Conservation (phyloP, 306 rosid genomes). For the Amphicarpaea edgeworthii region DNA sequence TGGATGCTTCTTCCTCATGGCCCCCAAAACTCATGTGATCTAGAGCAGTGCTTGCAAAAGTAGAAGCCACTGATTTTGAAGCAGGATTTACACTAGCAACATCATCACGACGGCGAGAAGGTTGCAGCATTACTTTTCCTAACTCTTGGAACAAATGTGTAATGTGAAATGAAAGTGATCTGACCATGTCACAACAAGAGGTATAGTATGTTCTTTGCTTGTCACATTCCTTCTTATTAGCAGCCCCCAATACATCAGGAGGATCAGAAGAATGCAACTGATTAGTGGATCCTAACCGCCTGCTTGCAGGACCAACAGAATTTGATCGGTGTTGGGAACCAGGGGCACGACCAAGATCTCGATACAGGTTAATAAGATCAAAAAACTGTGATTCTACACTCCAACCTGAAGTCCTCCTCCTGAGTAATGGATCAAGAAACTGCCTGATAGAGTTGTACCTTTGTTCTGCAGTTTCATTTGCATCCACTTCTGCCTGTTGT, state of each 20-base stretch:
- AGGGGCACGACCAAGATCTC: conserved; percentile 85
- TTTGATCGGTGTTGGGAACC: conserved; percentile 70
- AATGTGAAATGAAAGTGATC: conserved; percentile 91
- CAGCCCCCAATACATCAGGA: conserved; percentile 59
- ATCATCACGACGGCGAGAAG: conserved; percentile 97
- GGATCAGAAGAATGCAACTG: conserved; percentile 62
- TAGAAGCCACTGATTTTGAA: conserved; percentile 86
- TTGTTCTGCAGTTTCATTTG: conserved; percentile 83
- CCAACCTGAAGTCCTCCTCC: conserved; percentile 93
- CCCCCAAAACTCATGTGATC: conserved; percentile 92
- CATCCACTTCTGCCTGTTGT: conserved; percentile 68
- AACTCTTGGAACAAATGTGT: conserved; percentile 96
- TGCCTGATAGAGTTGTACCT: conserved; percentile 93
- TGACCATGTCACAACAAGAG: conserved; percentile 87
- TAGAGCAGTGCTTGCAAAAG: conserved; percentile 72
- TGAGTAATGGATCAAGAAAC: conserved; percentile 85
- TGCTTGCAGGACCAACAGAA: conserved; percentile 60
- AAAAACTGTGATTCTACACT: conserved; percentile 92
- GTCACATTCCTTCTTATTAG: conserved; percentile 68
- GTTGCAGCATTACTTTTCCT: conserved; percentile 88
- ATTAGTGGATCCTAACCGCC: conserved; percentile 62
- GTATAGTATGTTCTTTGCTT: conserved; percentile 75
- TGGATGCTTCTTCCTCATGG: conserved; percentile 66
- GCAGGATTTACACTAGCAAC: conserved; percentile 76
- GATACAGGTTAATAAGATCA: conserved; percentile 86